Evolutionary conservation across 257 asterid genomes (phyloP), one percentile per base, ranked within the genome.

Genomic region (Salvia splendens): DNA sequence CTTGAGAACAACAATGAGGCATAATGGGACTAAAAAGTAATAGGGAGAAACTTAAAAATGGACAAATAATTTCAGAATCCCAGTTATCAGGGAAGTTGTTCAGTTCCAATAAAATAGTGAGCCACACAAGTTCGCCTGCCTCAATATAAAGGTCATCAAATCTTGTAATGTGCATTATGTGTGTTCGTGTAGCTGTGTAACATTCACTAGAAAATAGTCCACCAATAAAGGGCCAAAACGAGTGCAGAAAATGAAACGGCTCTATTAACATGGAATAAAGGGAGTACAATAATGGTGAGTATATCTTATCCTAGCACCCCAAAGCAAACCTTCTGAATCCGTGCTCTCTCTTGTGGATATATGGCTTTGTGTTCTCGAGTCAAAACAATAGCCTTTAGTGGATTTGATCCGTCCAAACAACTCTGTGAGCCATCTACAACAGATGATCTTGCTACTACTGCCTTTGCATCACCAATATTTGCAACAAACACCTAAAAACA

Each of bases 341-440:
- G 95, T 33, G 95, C 92, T 67, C 96, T 85, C 74, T 92, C 98
- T 75, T 84, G 95, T 63, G 96, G 95, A 77, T 82, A 89, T 61
- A 92, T 92, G 69, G 96, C 95, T 73, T 88, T 91, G 80, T 87
- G 96, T 71, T 88, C 96, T 86, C 95, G 78, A 68, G 98, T 91
- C 76, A 91, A 70, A 63, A 91, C 95, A 68, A 91, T 91, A 73
- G 95, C 89, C 81, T 84, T 89, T 64, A 85, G 66, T 42, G 80
- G 59, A 66, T 64, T 66, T 69, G 85, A 77, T 77, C 28, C 63
- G 7, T 69, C 80, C 0, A 65, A 43, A 64, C 48, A 68, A 68
- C 65, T 77, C 65, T 77, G 78, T 2, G 79, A 72, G 77, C 70
- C 81, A 61, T 79, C 88, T 33, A 78, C 69, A 43, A 70, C 80